Evolutionary conservation across 495 filamentous ascomycete genomes (phyloP), one percentile per base, ranked within the genome.

Genomic region (Tetracladium marchalianum): DNA sequence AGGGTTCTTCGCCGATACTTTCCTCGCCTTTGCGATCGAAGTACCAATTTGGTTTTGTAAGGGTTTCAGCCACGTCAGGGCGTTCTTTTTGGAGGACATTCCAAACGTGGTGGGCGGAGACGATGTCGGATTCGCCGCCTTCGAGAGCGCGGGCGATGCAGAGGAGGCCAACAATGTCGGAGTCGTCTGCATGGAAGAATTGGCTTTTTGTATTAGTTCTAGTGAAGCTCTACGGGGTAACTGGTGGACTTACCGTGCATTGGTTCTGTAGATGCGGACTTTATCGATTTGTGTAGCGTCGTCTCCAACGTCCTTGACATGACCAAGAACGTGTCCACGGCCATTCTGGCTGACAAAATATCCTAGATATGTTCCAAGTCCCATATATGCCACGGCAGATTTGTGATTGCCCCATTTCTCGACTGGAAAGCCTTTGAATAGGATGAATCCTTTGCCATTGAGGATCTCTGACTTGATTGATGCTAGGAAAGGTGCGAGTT

Each of bases 1-100:
- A 95, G 43, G 81, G 78, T 33, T 89, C 78, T 63, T 94, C 69
- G 22, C 84, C 87, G 33, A 71, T 67, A 31, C 73, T 80, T 1
- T 74, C 78, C 66, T 94, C 89, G 36, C 89, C 89, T 65, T 95
- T 95, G 50, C 88, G 85, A 61, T 95, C 89, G 58, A 95, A 92
- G 66, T 92, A 93, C 88, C 89, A 95, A 54, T 84, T 78, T 0
- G 87, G 86, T 47, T 78, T 64, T 2, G 82, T 81, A 41, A 95
- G 68, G 31, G 77, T 77, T 62, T 82, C 75, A 0, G 85, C 76
- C 7, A 93, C 82, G 52, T 92, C 87, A 0, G 87, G 89, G 4
- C 82, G 77, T 60, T 89, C 80, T 8, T 51, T 56, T 59, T 85
- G 81, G 6, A 95, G 71, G 12, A 70, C 71, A 62, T 94, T 94